A percentile compares a stretch with the other conserved stretches of the same genome.
Conservation (phyloP, 2,329 filamentous ascomycete species). For the Blastomyces gilchristii region DNA sequence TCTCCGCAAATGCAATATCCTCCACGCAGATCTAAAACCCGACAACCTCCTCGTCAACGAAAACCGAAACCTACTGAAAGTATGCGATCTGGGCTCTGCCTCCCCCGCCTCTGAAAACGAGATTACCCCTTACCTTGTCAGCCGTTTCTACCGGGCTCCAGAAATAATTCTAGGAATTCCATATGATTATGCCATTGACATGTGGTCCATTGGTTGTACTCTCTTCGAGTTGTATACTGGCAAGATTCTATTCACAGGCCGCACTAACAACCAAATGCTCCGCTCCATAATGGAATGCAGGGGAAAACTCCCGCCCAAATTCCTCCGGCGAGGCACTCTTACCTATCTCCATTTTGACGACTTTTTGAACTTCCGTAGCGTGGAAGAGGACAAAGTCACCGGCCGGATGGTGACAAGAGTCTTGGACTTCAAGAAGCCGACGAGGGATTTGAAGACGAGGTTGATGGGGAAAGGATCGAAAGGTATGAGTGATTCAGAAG, state of each 20-base stretch:
- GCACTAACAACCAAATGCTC: conserved; percentile 98
- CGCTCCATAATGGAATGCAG: conserved; percentile 92
- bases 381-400: conserved; percentile 78
- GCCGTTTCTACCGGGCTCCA: conserved; percentile 91
- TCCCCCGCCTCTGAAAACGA: conserved; percentile 84
- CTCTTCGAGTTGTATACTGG: conserved; percentile 95
- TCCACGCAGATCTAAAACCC: conserved; percentile 93
- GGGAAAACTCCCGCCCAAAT: conserved; percentile 80
- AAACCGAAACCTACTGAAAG: conserved; percentile 72
- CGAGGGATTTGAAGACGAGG: conserved; percentile 69
- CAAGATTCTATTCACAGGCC: conserved; percentile 90
- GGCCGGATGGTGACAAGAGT: conserved; percentile 55
- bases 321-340: conserved; percentile 72
- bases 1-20: conserved; percentile 81
- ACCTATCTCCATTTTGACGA: conserved; percentile 74
- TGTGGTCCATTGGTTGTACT: conserved; percentile 97
- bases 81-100: conserved; percentile 94
- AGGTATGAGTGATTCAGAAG: conserved; percentile 62
- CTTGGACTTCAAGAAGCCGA: conserved; percentile 53
- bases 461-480: conserved; percentile 52
- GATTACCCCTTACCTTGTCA: conserved; percentile 89
- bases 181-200: conserved; percentile 87
- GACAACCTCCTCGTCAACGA: conserved; percentile 95
- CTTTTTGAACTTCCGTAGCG: conserved; percentile 68
- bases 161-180: conserved; percentile 96